Conservation (phyloP, 495 filamentous ascomycete species). For the Penicillium psychrofluorescens region DNA sequence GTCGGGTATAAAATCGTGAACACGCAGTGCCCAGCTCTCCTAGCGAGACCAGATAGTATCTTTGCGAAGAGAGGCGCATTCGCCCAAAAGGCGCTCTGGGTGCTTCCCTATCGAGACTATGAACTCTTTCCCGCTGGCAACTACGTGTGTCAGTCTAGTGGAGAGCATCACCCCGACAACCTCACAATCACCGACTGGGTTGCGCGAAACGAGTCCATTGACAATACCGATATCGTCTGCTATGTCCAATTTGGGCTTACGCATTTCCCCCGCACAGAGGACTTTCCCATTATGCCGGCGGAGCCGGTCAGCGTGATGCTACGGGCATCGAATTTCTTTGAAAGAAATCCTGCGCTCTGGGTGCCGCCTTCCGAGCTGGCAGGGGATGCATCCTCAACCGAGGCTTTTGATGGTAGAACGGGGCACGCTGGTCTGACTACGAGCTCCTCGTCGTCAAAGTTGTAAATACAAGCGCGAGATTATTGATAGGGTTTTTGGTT, state of each 20-base stretch:
- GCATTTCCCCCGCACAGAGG: slow-evolving; percentile 49
- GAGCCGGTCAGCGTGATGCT: slow-evolving; percentile 62
- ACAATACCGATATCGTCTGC: slow-evolving; percentile 47
- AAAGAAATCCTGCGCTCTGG: slow-evolving; percentile 62
- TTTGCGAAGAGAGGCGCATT: slow-evolving; percentile 33
- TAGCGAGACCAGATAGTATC: slow-evolving; percentile 28
- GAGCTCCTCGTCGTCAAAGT: too few species aligned
- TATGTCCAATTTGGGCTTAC: slow-evolving; percentile 55
- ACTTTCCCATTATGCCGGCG: slow-evolving; percentile 64
- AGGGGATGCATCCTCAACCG: too few species aligned
- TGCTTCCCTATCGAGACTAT: slow-evolving; percentile 32
- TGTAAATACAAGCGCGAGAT: too few species aligned
- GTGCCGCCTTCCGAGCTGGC: slow-evolving; percentile 45
- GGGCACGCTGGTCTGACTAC: too few species aligned
- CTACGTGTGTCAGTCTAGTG: slow-evolving; percentile 39
- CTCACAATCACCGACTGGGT: slow-evolving; percentile 34
- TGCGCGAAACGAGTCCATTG: slow-evolving; percentile 43
- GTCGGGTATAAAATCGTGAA: slow-evolving; percentile 34
- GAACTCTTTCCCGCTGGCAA: slow-evolving; percentile 44
- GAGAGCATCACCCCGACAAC: slow-evolving; percentile 28
- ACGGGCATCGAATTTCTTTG: slow-evolving; percentile 64
- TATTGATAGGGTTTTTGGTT: too few species aligned
- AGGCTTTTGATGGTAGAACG: too few species aligned
- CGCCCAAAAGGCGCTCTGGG: slow-evolving; percentile 30
- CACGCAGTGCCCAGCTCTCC: slow-evolving; percentile 24